Evolutionary conservation across 805 yeast genomes (phyloP).

Genomic region (Blastobotrys terrestris): DNA sequence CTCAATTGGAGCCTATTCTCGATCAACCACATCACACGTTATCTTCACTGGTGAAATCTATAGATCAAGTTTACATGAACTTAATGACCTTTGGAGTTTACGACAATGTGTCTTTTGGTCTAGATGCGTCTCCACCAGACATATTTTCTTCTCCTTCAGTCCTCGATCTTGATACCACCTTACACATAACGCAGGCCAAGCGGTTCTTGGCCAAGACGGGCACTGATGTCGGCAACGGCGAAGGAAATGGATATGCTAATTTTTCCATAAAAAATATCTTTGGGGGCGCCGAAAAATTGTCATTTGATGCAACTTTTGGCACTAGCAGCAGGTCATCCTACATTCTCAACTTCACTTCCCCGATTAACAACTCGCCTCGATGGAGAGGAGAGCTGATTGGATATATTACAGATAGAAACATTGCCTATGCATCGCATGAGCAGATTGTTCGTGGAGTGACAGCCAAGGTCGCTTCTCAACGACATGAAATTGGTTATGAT

Average conservation of each 20-base stretch:
- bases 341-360: conserved; percentile 46
- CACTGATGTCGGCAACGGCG: conserved; percentile 93
- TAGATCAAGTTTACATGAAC: conserved; percentile 27
- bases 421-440: conserved; percentile 49
- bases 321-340: conserved; percentile 55
- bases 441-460: conserved; percentile 43
- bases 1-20: conserved; percentile 31
- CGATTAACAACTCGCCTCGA: conserved; percentile 40
- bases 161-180: conserved; percentile 19
- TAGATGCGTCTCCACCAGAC: conserved; percentile 18
- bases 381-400: conserved; percentile 51
- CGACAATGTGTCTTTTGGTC: conserved; percentile 20
- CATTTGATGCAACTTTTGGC: conserved; percentile 52
- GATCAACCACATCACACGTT: conserved; percentile 18
- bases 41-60: conserved; percentile 20
- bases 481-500: conserved; percentile 50
- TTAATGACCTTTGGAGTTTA: conserved; percentile 28
- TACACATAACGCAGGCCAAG: conserved; percentile 35
- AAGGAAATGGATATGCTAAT: conserved; percentile 88
- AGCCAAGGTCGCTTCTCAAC: conserved; percentile 31
- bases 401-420: conserved; percentile 45
- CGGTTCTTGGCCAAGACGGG: conserved; percentile 83
- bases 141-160: conserved; percentile 11
- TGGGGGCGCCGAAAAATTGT: conserved; percentile 63
- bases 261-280: conserved; percentile 57